phyloP scores from a whole-genome alignment of 352 stramenopile genomes.

The Aphanomyces cochlioides region DNA sequence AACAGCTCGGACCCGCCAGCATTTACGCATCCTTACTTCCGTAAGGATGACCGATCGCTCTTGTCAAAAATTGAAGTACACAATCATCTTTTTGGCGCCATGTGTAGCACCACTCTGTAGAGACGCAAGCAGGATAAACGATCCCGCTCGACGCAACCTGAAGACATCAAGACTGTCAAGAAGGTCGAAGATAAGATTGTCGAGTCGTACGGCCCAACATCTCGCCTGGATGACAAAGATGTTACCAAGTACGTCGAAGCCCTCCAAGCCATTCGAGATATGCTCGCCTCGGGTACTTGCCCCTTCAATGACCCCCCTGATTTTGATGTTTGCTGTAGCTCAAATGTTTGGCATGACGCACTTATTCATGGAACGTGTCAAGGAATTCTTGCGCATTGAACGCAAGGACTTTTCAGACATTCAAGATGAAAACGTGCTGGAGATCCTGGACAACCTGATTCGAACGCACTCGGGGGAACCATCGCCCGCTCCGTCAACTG shows the following conservation, averaged over 20 bases:
- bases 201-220: slow-evolving; percentile 14
- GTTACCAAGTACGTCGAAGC: neutral
- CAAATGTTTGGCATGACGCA: slow-evolving; percentile 24
- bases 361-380: slow-evolving; percentile 21
- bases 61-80: slow-evolving; percentile 29
- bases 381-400: slow-evolving; percentile 15
- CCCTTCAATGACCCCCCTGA: neutral
- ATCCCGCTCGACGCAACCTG: slow-evolving; percentile 5
- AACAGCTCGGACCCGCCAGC: slow-evolving; percentile 24
- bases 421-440: slow-evolving; percentile 18
- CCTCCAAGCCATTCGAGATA: slow-evolving; percentile 22
- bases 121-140: slow-evolving; percentile 28
- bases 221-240: slow-evolving; percentile 21
- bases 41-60: slow-evolving; percentile 17
- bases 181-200: slow-evolving; percentile 26
- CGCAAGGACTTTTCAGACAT: slow-evolving; percentile 25
- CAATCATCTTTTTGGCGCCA: neutral
- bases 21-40: slow-evolving; percentile 29
- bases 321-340: slow-evolving; percentile 8
- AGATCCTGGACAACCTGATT: slow-evolving; percentile 19
- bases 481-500: neutral
- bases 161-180: slow-evolving; percentile 25
- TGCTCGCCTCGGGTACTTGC: slow-evolving; percentile 8
- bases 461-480: neutral
- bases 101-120: neutral